A percentile compares a stretch with the other conserved stretches of the same genome.
phyloP scores from a whole-genome alignment of 2,329 filamentous ascomycete species.

The Xylariaceae sp. region DNA sequence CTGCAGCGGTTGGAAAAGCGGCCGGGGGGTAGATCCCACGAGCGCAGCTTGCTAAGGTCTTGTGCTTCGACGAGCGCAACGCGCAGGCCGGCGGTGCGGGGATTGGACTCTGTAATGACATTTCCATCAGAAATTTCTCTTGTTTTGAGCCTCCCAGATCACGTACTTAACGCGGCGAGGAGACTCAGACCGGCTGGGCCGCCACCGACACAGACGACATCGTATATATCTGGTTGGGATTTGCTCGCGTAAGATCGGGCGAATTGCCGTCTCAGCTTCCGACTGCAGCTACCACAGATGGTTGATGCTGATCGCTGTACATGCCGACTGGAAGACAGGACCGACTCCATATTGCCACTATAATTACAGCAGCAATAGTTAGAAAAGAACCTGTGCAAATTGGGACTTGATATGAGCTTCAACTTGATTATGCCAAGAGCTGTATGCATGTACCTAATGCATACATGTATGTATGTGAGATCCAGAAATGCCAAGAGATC shows the following conservation, averaged over 20 bases:
- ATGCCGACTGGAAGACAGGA: constrained; percentile 19
- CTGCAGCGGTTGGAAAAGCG: constrained; percentile 92
- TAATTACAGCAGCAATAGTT: not conserved
- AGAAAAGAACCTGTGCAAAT: too few relatives aligned
- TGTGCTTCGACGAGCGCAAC: constrained; percentile 89
- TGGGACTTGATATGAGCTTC: too few relatives aligned
- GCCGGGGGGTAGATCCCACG: constrained; percentile 60
- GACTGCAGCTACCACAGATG: constrained; percentile 44
- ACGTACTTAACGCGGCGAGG: constrained; percentile 66
- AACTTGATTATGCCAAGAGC: constrained; percentile 5
- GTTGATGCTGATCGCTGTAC: constrained; percentile 18
- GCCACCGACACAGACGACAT: constrained; percentile 87
- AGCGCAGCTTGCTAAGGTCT: constrained; percentile 64
- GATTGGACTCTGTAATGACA: constrained; percentile 59
- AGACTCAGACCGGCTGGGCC: constrained; percentile 85
- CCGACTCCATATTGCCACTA: constrained; percentile 21
- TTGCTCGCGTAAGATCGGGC: constrained; percentile 39
- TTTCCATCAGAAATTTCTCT: too few relatives aligned
- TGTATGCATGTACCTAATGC: too few relatives aligned
- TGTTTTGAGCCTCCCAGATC: too few relatives aligned
- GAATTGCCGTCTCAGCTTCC: constrained; percentile 31
- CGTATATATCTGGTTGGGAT: constrained; percentile 67
- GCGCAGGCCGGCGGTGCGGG: constrained; percentile 68
- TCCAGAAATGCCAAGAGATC: too few relatives aligned
- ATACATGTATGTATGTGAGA: too few relatives aligned